Base-by-base conservation (phyloP, 371 early-diverging fungal genomes). In the Rhizopus stolonifer region DNA sequence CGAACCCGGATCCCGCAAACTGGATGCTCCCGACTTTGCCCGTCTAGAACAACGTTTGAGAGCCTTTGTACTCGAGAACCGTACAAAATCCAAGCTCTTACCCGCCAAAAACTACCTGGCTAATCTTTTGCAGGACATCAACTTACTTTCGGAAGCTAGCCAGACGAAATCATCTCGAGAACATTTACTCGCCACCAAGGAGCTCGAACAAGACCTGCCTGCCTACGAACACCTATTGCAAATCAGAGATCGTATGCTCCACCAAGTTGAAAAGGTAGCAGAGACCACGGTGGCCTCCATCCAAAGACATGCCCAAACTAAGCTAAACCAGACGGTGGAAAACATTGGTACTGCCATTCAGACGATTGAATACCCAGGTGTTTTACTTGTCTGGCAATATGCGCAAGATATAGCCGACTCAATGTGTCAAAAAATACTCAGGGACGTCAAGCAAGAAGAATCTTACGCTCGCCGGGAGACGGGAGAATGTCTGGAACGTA, bases 61-160 rank as follows among this genome's bases (percentile, higher is more conserved):
- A 54, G 82, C 88, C 0, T 98, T 96, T 72, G 90, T 94, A 6
- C 81, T 98, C 6, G 95, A 95, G 67, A 95, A 97, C 74, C 90
- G 99, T 22, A 81, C 91, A 50, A 90, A 89, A 60, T 92, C 94
- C 51, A 98, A 98, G 73, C 76, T 97, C 17, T 85, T 90, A 0
- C 99, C 99, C 0, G 96, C 95, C 38, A 93, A 94, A 72, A 81
- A 87, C 56, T 98, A 92, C 58, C 75, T 95, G 14, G 76, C 80
- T 55, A 91, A 94, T 62, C 74, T 95, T 22, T 69, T 94, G 46
- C 64, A 58, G 48, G 94, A 94, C 53, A 70, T 89, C 43, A 61
- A 69, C 18, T 53, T 74, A 8, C 61, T 89, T 15, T 67, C 83
- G 5, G 78, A 81, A 49, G 67, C 75, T 24, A 89, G 86, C 62